Conservation (phyloP, 176 grass and related monocot genomes). For the Avena eriantha region DNA sequence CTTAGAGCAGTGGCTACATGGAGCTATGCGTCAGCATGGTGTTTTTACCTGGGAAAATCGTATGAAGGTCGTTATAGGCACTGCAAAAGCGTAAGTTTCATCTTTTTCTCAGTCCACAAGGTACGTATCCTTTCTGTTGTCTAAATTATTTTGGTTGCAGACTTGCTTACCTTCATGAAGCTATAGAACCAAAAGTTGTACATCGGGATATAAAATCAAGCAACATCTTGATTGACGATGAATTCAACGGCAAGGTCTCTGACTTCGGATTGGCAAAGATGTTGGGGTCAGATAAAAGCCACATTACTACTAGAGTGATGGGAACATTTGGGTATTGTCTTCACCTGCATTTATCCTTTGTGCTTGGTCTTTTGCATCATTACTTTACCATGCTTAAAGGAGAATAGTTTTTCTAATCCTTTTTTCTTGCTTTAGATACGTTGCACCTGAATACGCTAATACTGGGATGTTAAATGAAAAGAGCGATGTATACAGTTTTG, state of each 20-base stretch:
- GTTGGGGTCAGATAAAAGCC: constrained; percentile 94
- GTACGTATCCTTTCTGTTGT: constrained; percentile 7
- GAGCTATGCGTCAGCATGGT: constrained; percentile 81
- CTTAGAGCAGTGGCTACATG: constrained; percentile 98
- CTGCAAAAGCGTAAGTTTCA: constrained; percentile 93
- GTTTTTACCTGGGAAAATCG: constrained; percentile 93
- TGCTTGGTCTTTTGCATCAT: background rate
- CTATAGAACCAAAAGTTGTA: constrained; percentile 98
- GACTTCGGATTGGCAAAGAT: constrained; percentile 97
- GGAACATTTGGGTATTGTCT: constrained; percentile 86
- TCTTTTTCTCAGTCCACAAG: background rate
- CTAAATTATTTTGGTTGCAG: constrained; percentile 51
- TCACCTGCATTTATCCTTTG: background rate
- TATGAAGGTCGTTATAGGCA: constrained; percentile 92
- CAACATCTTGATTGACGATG: constrained; percentile 97
- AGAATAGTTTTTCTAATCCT: constrained; percentile 4
- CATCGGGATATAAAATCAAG: constrained; percentile 99
- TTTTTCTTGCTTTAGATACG: constrained; percentile 73
- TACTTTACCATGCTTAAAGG: constrained; percentile 1
- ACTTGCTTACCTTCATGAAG: constrained; percentile 98
- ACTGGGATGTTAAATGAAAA: constrained; percentile 99
- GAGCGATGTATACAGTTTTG: constrained; percentile 99
- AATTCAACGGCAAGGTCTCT: constrained; percentile 94
- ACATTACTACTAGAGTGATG: constrained; percentile 98
- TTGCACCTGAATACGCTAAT: constrained; percentile 98